Conservation (phyloP, 208 protist species). For the Leishmania martiniquensis region DNA sequence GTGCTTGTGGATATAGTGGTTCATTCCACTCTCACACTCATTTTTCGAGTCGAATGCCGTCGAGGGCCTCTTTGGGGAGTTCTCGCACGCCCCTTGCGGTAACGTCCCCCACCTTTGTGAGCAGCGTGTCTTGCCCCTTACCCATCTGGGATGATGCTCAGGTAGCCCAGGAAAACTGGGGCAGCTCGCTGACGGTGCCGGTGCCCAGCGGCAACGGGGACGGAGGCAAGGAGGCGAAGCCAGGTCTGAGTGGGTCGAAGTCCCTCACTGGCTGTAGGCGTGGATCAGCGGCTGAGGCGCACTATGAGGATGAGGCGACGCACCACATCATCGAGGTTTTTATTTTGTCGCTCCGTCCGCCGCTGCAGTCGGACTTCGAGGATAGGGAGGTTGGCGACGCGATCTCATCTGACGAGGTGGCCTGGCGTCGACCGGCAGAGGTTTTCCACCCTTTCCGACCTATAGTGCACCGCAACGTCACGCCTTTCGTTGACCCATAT, state of each 20-base stretch:
- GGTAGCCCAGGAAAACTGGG: constrained; percentile 84
- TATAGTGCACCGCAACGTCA: constrained; percentile 86
- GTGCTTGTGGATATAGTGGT: background rate
- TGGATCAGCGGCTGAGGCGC: constrained; percentile 3
- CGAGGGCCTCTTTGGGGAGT: constrained; percentile 1
- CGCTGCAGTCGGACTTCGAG: background rate
- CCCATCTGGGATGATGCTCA: constrained; percentile 81
- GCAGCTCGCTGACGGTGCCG: constrained; percentile 35
- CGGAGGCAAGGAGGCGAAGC: constrained; percentile 5
- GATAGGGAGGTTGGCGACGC: background rate
- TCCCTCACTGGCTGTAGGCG: background rate
- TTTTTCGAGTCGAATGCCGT: constrained; percentile 1
- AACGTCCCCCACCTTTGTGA: constrained; percentile 14
- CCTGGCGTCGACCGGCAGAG: constrained; percentile 72
- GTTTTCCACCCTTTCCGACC: constrained; percentile 89
- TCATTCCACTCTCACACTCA: background rate
- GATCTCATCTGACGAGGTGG: constrained; percentile 20
- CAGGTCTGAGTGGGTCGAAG: constrained; percentile 5
- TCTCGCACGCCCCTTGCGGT: background rate
- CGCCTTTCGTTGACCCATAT: constrained; percentile 83
- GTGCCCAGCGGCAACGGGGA: constrained; percentile 1
- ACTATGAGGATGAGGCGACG: constrained; percentile 18
- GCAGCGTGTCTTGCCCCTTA: constrained; percentile 27
- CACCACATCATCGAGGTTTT: constrained; percentile 16
- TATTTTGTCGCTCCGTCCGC: constrained; percentile 1